Conservation (phyloP, 139 green algal genomes). For the Mesotaenium endlicherianum region DNA sequence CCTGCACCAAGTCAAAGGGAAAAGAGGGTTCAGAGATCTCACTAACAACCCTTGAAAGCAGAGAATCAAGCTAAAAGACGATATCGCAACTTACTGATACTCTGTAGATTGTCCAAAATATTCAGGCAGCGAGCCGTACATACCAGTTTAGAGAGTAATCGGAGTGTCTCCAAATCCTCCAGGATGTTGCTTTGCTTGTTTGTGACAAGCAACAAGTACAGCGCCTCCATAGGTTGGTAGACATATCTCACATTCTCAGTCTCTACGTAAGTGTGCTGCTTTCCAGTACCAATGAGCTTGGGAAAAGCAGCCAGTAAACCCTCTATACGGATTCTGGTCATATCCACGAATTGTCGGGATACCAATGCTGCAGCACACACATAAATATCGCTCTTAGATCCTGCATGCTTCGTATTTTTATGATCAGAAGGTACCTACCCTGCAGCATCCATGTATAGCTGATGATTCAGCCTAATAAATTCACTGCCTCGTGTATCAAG, state of each 20-base stretch:
- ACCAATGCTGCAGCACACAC: conserved; percentile 80
- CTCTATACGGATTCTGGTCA: conserved; percentile 96
- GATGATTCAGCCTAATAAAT: no score
- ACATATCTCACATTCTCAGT: conserved; percentile 99
- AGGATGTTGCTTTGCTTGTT: conserved; percentile 98
- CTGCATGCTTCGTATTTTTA: no score
- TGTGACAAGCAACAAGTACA: conserved; percentile 97
- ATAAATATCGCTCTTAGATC: no score
- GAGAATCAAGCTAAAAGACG: no score
- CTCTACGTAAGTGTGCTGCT: conserved; percentile 99
- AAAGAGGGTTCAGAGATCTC: no score
- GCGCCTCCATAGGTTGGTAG: conserved; percentile 94
- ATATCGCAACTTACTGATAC: no score
- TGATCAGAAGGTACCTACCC: no score
- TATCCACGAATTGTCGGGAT: conserved; percentile 96
- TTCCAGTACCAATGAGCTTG: conserved; percentile 90
- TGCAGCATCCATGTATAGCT: no score
- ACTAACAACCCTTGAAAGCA: no score
- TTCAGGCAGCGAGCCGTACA: no score
- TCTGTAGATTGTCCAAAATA: no score
- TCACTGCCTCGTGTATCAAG: no score
- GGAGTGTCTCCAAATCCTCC: conserved; percentile 97
- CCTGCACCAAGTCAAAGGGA: conserved; percentile 12
- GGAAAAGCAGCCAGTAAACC: conserved; percentile 96
- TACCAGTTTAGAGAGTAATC: conserved; percentile 93